Evolutionary conservation across 768 basidiomycete genomes (phyloP), one percentile per base, ranked within the genome.

Genomic region (Candolleomyces efflorescens): DNA sequence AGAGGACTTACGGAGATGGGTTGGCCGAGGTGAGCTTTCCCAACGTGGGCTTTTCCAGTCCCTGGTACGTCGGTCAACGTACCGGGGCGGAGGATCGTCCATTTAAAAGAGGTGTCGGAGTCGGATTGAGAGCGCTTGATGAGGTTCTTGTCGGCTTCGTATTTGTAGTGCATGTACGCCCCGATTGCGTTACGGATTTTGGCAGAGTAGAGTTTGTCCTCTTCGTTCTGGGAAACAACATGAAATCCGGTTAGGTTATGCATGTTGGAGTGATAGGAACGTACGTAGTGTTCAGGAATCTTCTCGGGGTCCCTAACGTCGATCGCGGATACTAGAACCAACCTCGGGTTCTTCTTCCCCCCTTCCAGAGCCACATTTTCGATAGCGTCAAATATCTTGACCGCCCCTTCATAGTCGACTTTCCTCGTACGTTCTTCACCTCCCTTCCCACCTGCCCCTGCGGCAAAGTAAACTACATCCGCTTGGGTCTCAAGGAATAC

Each of bases 351-450:
- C n/a, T 62, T 54, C 1, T 74, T 38, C 6, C 62, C 75, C 22
- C 53, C 52, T 26, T 48, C 22, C 18, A 9, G 3, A 46, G 77
- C 63, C 2, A 84, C 71, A 0, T 47, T 69, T 65, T 87, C 86
- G 53, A 89, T 73, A 0, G 85, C 87, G 64, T 89, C 86, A 63
- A 84, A 88, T 2, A 86, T 79, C 69, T 88, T 89, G 38, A 89
- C 60, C 0, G 85, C 85, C 9, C 85, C 86, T 50, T 85, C 82
- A 61, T 81, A 83, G 62, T 82, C 80, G 5, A 87, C 85, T 26
- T 72, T 75, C 65, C 77, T 79, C 2, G 82, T 86, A 32, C 80
- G 65, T 62, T 82, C 81, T 37, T 75, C 73, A 0, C 79, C 80
- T 6, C 83, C 85, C 62, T 82, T 83, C 0, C 83, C 83, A 0